Evolutionary conservation across 768 basidiomycete species (phyloP), one percentile per base, ranked within the genome.

Genomic region (Termitomyces sp.): DNA sequence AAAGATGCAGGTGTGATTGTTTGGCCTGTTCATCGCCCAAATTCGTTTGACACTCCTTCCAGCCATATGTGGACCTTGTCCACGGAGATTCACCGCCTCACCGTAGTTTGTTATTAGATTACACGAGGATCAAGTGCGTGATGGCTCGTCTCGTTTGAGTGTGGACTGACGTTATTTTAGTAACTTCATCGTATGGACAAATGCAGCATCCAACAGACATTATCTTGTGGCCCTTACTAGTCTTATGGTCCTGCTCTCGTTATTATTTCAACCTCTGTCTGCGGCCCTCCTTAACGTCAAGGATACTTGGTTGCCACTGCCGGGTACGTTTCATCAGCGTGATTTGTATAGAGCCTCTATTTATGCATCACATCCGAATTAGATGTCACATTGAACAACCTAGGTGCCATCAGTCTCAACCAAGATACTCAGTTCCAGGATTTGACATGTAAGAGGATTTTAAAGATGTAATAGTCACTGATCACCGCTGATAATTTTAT

Each of bases 41-140:
- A 43, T 27, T 48, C 16, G 32, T 26, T 39, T 50, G 46, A 43
- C 16, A 50, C 53, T 5, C 10, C 39, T 44, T 43, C 5, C 42
- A 83, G 80, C 83, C 83, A 7, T 85, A 84, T 63, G 77, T 85
- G 24, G 82, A 83, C 59, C 78, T 84, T 12, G 79, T 81, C 3
- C 79, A 80, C 48, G 83, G 83, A 1, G 76, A 83, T 57, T 77
- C 82, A 1, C 79, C 81, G 0, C 76, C 83, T 7, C 72, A 82
- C 55, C 75, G 77, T 8, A 81, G 81, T 68, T 68, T 84, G 14
- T 68, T 85, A 13, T 66, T 85, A 33, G 83, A 85, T 65, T 84
- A 85, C 57, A 82, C 82, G 0, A 74, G 80, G 22, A 70, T 71
- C n/a, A 82, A 79, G 81, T 81, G 52, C 12, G 71, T 53, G 20